These are phyloP conservation scores for Rhexocercosporidium sp. DNA, from an alignment of 2,329 filamentous ascomycete species.

Conservation along the genomic window DNA sequence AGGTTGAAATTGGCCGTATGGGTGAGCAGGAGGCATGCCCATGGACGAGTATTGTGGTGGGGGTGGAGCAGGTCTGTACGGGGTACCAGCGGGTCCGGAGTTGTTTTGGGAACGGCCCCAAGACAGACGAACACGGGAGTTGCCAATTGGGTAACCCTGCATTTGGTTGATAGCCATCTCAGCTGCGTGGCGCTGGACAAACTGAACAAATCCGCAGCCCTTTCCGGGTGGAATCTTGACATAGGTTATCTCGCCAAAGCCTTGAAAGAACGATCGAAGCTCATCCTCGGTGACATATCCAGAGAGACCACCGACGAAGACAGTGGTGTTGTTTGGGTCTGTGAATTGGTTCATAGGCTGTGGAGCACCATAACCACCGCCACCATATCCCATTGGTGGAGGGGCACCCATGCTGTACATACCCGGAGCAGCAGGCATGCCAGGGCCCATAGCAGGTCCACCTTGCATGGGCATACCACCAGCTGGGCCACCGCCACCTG, in stretches of 20 bases:
- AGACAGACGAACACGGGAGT: slow-evolving; percentile 94
- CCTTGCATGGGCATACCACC: slow-evolving; percentile 52
- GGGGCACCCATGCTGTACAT: slow-evolving; percentile 70
- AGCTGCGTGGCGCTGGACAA: slow-evolving; percentile 96
- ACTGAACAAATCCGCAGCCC: slow-evolving; percentile 98
- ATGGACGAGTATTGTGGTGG: slow-evolving; percentile 75
- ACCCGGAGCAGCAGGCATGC: slow-evolving; percentile 51
- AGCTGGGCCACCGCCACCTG: slow-evolving; percentile 56
- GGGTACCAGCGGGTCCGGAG: slow-evolving; percentile 92
- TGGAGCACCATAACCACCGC: slow-evolving; percentile 59
- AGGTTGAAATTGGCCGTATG: slow-evolving; percentile 43
- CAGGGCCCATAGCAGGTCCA: slow-evolving; percentile 52
- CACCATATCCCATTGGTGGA: slow-evolving; percentile 65
- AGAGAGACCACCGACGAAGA: slow-evolving; percentile 95
- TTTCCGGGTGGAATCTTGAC: slow-evolving; percentile 99
- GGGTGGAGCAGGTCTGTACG: slow-evolving; percentile 91
- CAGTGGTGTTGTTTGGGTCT: slow-evolving; percentile 98
- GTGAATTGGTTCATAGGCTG: slow-evolving; percentile 99
- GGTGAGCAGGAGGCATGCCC: slow-evolving; percentile 46
- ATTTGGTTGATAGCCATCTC: slow-evolving; percentile 99
- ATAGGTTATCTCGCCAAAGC: slow-evolving; percentile 98
- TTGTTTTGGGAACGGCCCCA: slow-evolving; percentile 99
- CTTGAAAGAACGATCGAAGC: slow-evolving; percentile 99
- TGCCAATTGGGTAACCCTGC: slow-evolving; percentile 99
- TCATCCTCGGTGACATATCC: slow-evolving; percentile 99